Base-by-base conservation (phyloP, 2,329 filamentous ascomycete genomes). In the Penicillium decumbens region DNA sequence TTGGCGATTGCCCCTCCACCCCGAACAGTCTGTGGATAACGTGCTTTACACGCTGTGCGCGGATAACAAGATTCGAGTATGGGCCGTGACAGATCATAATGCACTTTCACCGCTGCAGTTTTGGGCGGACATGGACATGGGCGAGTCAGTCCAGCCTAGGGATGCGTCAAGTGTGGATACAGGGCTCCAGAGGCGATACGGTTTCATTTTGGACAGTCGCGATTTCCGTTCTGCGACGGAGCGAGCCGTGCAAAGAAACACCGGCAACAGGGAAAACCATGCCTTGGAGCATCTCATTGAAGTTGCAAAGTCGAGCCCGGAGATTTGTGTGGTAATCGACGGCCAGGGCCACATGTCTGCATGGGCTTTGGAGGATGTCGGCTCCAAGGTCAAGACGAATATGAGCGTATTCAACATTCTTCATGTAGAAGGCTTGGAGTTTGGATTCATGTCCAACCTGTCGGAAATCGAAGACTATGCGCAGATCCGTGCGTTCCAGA, bases 321-420 rank as follows among this genome's bases (percentile, higher is more conserved):
- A 98, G 65, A 82, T 98, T 2, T 93, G 90, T 58, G 78, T 97
- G 23, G 83, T 92, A 7, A 76, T 95, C 41, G 89, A 97, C 68
- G 84, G 85, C n/a, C 76, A 79, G 41, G 92, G 92, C 1, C 84
- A 85, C 57, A 89, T 97, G 86, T 90, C 88, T 35, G 89, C 89
- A 0, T 96, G 92, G 88, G 92, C 89, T 0, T 73, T 98, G 48
- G 91, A 97, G 67, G 91, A 92, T 63, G 80, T 95, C 18, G 85
- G 87, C 30, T 84, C 81, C 60, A 89, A 85, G 63, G 75, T 78
- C 28, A 82, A 81, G 57, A 81, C 81, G 51, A 77, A 80, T 3
- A 77, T 82, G 25, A 83, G 84, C 54, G 81, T 92, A n/a, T 95
- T 93, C 74, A 93, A 89, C 63, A 84, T 96, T 58, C 83, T 89